These are phyloP conservation scores for Protomyces inouyei DNA, from an alignment of 1,139 yeast genomes.

Conservation along the genomic window DNA sequence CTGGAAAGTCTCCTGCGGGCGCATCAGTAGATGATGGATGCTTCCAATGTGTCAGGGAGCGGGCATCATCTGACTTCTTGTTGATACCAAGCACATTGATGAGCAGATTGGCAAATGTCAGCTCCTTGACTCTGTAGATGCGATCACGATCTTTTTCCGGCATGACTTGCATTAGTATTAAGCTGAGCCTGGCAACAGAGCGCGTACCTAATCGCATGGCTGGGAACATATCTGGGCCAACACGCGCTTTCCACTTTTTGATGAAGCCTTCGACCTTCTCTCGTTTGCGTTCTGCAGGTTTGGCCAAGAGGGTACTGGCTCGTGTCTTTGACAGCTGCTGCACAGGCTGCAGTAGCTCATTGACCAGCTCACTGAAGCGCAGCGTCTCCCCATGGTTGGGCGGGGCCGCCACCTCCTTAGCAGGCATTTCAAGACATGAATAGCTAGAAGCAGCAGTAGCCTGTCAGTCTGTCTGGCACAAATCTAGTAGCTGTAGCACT, in stretches of 20 bases:
- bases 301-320: not conserved
- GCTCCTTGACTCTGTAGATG: constrained; percentile 43
- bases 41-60: constrained; percentile 48
- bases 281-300: constrained; percentile 36
- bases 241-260: constrained; percentile 55
- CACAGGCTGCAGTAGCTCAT: constrained; percentile 18
- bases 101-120: constrained; percentile 45
- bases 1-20: constrained; percentile 43
- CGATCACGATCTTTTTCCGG: constrained; percentile 45
- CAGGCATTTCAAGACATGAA: not conserved
- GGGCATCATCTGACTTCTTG: constrained; percentile 49
- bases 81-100: constrained; percentile 47
- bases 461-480: no score
- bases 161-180: constrained; percentile 34
- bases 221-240: constrained; percentile 69
- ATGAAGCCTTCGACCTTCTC: constrained; percentile 48
- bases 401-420: not conserved
- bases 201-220: constrained; percentile 49
- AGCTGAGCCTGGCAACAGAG: not conserved
- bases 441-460: no score
- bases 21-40: constrained; percentile 36
- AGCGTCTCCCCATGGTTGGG: constrained; percentile 1
- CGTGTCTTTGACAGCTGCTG: constrained; percentile 1
- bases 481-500: no score
- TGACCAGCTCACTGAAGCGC: constrained; percentile 17